Base-by-base conservation (phyloP, 805 yeast genomes). In the Scheffersomyces lignosus region DNA sequence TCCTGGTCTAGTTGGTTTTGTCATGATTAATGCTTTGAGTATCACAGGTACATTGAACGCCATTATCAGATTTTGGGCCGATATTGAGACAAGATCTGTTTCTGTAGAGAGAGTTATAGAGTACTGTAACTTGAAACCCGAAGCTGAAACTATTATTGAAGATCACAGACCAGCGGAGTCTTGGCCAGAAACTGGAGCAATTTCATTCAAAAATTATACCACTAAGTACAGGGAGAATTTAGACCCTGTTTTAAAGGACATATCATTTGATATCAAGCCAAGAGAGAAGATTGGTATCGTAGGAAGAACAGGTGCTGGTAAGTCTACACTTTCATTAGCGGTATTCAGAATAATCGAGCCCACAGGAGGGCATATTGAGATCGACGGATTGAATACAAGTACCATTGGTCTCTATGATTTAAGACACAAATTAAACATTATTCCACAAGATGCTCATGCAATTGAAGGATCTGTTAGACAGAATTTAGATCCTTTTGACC, bases 71-170 rank as follows among this genome's bases (percentile, higher is more conserved):
- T 43, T 44, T 28, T 62, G 66, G 61, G 62, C 70, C 1, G 64
- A 60, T 20, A 47, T 64, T 18, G 70, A 65, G 43, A 55, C 60
- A 5, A 54, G 52, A 35, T 50, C 66, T 1, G 61, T 65, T 32
- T 52, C 64, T 8, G 51, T 66, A 14, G 71, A 66, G 43, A 57
- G 72, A 45, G 47, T 65, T 25, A 48, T 63, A 29, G 72, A 66
- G 32, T 66, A 64, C 41, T 58, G 65, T 39, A 52, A 58, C 33
- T 49, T 66, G 36, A 48, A 44, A 1, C 40, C 56, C 3, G 56
- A 52, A 28, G 51, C 49, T 14, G 40, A 39, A 15, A 15, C 31
- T 16, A 29, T 46, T 4, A 30, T 46, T 25, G 51, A 45, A 20
- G 35, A 33, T 7, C 25, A 38, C 23, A 27, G 48, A 14, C 49